Evolutionary conservation across 1,139 yeast species (phyloP).

Genomic region (Scheffersomyces stambukii): DNA sequence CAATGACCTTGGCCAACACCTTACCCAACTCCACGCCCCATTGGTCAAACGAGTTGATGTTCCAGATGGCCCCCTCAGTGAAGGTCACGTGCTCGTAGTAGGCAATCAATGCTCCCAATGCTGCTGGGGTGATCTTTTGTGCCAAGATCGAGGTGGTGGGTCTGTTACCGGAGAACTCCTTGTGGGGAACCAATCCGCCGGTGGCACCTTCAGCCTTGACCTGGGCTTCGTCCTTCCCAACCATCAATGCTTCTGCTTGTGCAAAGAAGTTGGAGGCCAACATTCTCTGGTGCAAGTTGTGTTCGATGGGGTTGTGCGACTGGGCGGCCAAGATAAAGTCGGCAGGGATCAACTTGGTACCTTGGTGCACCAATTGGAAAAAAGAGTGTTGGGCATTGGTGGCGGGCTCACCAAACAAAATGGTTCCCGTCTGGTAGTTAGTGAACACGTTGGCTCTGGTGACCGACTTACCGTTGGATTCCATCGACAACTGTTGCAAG

Average conservation of each 20-base stretch:
- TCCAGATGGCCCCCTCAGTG: conserved; percentile 99
- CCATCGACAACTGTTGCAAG: conserved; percentile 97
- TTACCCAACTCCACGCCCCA: conserved; percentile 99
- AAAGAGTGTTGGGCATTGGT: conserved; percentile 98
- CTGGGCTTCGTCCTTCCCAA: conserved; percentile 83
- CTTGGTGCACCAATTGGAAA: conserved; percentile 99
- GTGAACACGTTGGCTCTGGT: conserved; percentile 89
- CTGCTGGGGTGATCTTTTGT: conserved; percentile 92
- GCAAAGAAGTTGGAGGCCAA: conserved; percentile 98
- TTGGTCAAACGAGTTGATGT: conserved; percentile 98
- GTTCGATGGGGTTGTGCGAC: conserved; percentile 95
- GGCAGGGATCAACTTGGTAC: conserved; percentile 94
- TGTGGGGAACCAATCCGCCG: conserved; percentile 87
- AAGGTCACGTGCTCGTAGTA: conserved; percentile 97
- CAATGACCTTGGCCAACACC: conserved; percentile 93
- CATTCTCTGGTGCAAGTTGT: conserved; percentile 94
- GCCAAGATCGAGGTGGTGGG: conserved; percentile 97
- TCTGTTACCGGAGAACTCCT: conserved; percentile 95
- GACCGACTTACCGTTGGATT: conserved; percentile 96
- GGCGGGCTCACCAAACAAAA: conserved; percentile 97
- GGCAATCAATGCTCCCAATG: conserved; percentile 93
- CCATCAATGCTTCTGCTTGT: conserved; percentile 96
- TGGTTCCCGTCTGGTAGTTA: conserved; percentile 92
- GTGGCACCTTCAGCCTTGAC: conserved; percentile 89
- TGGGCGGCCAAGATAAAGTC: conserved; percentile 96